phyloP scores from a whole-genome alignment of 192 early-diverging fungal species.

The Entophlyctis luteolus region DNA sequence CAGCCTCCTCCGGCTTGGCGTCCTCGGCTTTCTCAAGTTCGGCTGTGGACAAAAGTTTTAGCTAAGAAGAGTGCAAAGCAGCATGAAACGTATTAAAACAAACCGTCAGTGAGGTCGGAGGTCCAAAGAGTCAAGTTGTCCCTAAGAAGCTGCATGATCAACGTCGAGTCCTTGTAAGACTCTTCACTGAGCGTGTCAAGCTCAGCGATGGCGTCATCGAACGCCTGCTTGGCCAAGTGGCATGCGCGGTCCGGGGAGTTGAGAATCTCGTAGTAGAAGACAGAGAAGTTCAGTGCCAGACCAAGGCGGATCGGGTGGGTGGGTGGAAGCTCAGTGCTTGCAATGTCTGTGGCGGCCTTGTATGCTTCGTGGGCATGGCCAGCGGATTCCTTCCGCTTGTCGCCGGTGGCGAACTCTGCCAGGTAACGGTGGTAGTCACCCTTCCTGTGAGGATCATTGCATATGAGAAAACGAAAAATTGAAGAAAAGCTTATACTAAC shows the following conservation, averaged over 20 bases:
- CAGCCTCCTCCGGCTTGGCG: slow-evolving; percentile 50
- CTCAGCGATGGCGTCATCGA: slow-evolving; percentile 99
- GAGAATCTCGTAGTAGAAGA: slow-evolving; percentile 98
- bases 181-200: slow-evolving; percentile 97
- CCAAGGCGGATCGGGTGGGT: slow-evolving; percentile 99
- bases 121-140: slow-evolving; percentile 99
- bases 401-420: slow-evolving; percentile 90
- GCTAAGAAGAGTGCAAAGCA: slow-evolving; percentile 17
- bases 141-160: slow-evolving; percentile 98
- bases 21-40: slow-evolving; percentile 56
- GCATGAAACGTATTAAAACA: slow-evolving; percentile 9
- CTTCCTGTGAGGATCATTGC: slow-evolving; percentile 61
- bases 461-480: slow-evolving; percentile 7
- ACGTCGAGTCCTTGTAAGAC: slow-evolving; percentile 98
- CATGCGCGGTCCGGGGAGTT: slow-evolving; percentile 97
- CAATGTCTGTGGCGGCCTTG: slow-evolving; percentile 92
- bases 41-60: slow-evolving; percentile 22
- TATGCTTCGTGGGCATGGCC: slow-evolving; percentile 86
- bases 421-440: slow-evolving; percentile 99
- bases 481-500: slow-evolving; percentile 47
- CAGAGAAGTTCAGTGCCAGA: slow-evolving; percentile 96
- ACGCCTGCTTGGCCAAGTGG: slow-evolving; percentile 94
- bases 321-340: slow-evolving; percentile 87
- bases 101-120: slow-evolving; percentile 89
- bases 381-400: slow-evolving; percentile 78